These are phyloP conservation scores for Echium plantagineum DNA, from an alignment of 257 asterid species.

Conservation along the genomic window DNA sequence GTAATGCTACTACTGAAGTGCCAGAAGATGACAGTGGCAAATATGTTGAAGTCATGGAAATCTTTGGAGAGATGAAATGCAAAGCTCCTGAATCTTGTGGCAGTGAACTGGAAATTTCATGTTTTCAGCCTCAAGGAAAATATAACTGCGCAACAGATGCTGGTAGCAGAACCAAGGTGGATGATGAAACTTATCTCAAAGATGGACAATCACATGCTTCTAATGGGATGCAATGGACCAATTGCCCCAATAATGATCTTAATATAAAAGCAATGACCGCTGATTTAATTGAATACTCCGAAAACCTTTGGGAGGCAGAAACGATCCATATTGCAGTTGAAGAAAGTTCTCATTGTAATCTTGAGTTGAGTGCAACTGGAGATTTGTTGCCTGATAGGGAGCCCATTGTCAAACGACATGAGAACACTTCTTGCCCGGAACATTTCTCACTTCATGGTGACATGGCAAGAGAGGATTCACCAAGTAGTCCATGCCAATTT, in stretches of 20 bases:
- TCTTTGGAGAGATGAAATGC: constrained; percentile 10
- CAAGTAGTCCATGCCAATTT: constrained; percentile 4
- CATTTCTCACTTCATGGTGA: constrained; percentile 5
- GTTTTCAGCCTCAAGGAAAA: constrained; percentile 17
- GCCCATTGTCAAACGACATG: not conserved
- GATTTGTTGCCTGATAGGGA: constrained; percentile 4
- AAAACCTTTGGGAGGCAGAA: constrained; percentile 14
- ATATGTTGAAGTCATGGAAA: constrained; percentile 16
- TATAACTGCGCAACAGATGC: constrained; percentile 16
- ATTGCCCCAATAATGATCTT: constrained; percentile 8
- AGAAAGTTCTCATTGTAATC: constrained; percentile 12
- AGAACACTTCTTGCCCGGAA: constrained; percentile 6
- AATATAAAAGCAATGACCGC: constrained; percentile 17
- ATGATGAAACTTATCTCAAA: constrained; percentile 13
- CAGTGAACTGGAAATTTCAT: constrained; percentile 18
- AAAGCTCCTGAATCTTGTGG: constrained; percentile 15
- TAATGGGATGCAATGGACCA: constrained; percentile 13
- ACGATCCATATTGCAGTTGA: constrained; percentile 16
- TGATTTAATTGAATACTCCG: constrained; percentile 14
- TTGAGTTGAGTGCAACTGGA: constrained; percentile 17
- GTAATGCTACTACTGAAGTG: constrained; percentile 13
- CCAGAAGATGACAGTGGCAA: constrained; percentile 15
- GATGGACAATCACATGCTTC: constrained; percentile 22
- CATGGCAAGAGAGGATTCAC: constrained; percentile 1
- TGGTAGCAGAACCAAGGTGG: constrained; percentile 13